phyloP scores from a whole-genome alignment of 1,284 basidiomycete genomes.

The Trichosporon sp. region DNA sequence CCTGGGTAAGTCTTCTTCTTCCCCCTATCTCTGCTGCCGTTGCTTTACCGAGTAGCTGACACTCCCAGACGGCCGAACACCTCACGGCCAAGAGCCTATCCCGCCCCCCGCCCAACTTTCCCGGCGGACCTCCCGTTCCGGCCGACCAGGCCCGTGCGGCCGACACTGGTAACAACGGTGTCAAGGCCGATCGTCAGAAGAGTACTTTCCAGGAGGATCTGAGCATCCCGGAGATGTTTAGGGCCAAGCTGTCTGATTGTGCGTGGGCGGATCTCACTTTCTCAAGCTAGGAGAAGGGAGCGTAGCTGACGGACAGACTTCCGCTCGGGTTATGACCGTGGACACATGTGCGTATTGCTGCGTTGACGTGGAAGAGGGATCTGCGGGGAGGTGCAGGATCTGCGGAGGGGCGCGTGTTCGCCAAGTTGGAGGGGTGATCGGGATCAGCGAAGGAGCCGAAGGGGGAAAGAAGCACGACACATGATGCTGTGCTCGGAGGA shows the following conservation, averaged over 20 bases:
- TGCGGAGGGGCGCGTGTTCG: too few species aligned
- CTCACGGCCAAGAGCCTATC: conserved; percentile 70
- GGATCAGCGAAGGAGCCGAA: neutral
- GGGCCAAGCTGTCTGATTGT: conserved; percentile 77
- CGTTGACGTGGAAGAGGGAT: neutral
- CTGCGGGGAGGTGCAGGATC: neutral
- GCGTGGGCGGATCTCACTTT: conserved; percentile 10
- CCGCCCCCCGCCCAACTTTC: conserved; percentile 48
- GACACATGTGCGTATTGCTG: conserved; percentile 65
- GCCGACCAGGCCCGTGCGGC: conserved; percentile 35
- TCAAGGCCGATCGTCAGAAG: conserved; percentile 63
- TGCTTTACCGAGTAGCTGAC: neutral
- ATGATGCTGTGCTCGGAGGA: too few species aligned
- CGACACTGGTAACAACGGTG: conserved; percentile 37
- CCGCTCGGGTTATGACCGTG: conserved; percentile 89
- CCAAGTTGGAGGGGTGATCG: too few species aligned
- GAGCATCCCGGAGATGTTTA: conserved; percentile 69
- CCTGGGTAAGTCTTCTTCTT: conserved; percentile 63
- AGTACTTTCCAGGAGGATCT: conserved; percentile 84
- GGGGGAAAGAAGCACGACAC: too few species aligned
- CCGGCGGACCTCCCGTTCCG: conserved; percentile 26
- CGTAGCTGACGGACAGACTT: conserved; percentile 55
- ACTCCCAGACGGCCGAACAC: conserved; percentile 79
- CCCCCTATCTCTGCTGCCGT: neutral
- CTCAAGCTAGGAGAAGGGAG: too few species aligned